Conservation (phyloP, 352 stramenopile genomes). For the Phytophthora vignae region DNA sequence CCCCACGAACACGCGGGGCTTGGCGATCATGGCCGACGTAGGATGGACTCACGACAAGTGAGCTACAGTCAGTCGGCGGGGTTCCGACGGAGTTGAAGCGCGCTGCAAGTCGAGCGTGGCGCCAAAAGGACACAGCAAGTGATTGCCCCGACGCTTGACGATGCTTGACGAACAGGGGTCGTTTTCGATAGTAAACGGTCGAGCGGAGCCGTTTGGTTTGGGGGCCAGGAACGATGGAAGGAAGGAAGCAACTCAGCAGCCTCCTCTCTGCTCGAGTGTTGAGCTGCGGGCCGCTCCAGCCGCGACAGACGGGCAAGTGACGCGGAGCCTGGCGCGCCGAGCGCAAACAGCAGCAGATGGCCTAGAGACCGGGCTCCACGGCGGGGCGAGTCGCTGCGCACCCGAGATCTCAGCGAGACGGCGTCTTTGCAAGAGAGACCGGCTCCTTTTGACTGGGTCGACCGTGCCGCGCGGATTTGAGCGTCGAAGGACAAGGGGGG, state of each 20-base stretch:
- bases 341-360: constrained; percentile 33
- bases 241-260: no score
- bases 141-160: constrained; percentile 37
- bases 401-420: constrained; percentile 20
- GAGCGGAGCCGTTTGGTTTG: no score
- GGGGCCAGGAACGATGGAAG: no score
- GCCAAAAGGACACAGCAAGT: constrained; percentile 37
- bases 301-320: constrained; percentile 20
- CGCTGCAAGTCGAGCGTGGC: no score
- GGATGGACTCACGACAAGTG: neutral
- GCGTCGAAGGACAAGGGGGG: no score
- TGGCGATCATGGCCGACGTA: constrained; percentile 27
- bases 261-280: constrained; percentile 25
- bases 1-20: constrained; percentile 36
- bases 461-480: constrained; percentile 29
- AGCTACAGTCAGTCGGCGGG: neutral
- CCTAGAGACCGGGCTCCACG: constrained; percentile 13
- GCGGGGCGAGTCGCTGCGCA: no score
- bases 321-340: constrained; percentile 5
- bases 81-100: constrained; percentile 28
- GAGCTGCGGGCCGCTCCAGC: constrained; percentile 23
- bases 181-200: constrained; percentile 31
- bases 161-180: constrained; percentile 22
- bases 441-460: constrained; percentile 16
- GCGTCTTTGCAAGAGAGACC: constrained; percentile 28